phyloP scores from a whole-genome alignment of 768 basidiomycete genomes.

The Lentinula guzmanii region DNA sequence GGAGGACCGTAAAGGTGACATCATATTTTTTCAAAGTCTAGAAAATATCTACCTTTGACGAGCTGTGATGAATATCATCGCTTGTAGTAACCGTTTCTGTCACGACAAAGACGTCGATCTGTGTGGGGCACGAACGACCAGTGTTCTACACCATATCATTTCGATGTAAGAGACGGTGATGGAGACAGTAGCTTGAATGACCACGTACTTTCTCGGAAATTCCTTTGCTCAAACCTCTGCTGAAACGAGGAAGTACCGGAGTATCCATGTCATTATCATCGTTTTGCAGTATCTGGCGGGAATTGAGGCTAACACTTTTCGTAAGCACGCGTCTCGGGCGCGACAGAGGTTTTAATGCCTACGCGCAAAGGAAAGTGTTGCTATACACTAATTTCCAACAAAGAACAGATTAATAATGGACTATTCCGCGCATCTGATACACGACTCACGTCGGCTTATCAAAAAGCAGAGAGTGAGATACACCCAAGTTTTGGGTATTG shows the following conservation, averaged over 20 bases:
- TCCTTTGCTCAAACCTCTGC: conserved; percentile 5
- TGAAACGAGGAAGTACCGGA: conserved; percentile 10
- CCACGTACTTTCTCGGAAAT: conserved; percentile 3
- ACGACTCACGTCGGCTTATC: conserved; percentile 22
- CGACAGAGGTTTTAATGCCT: conserved; percentile 2
- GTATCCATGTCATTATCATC: conserved; percentile 11
- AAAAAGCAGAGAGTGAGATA: conserved; percentile 27
- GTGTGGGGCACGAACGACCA: conserved; percentile 12
- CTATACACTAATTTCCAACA: conserved; percentile 19
- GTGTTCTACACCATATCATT: neutral
- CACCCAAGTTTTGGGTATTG: conserved; percentile 25
- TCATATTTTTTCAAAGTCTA: no score
- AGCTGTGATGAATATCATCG: neutral
- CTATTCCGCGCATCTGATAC: neutral
- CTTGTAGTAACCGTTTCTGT: conserved; percentile 21
- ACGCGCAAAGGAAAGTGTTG: conserved; percentile 28
- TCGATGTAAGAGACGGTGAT: neutral
- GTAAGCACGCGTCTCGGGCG: neutral
- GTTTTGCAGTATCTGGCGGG: conserved; percentile 22
- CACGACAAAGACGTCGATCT: conserved; percentile 22
- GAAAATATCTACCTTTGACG: neutral
- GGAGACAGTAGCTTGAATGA: neutral
- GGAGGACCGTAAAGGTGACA: no score
- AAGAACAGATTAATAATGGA: neutral
- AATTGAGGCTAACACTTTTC: conserved; percentile 19